Evolutionary conservation across 176 grass and related monocot species (phyloP).

Genomic region (Zizania latifolia): DNA sequence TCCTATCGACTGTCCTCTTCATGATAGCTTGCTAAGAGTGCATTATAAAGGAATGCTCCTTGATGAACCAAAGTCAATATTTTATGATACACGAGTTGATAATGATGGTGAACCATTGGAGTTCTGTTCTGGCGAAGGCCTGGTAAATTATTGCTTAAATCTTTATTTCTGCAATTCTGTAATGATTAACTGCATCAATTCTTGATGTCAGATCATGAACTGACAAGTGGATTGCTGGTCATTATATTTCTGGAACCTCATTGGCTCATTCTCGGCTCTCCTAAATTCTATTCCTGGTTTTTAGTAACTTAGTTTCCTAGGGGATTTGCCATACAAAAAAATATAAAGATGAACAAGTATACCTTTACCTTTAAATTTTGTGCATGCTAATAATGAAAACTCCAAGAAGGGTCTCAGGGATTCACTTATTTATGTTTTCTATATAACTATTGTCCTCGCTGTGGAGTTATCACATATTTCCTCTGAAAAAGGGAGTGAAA

Average conservation of each 20-base stretch:
- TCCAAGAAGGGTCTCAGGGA: neutral
- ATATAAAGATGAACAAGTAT: neutral
- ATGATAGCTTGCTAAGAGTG: constrained; percentile 91
- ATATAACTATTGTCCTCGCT: neutral
- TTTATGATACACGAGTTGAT: constrained; percentile 89
- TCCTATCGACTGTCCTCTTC: constrained; percentile 99
- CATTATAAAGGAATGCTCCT: constrained; percentile 90
- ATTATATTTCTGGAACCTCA: neutral
- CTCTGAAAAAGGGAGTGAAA: neutral
- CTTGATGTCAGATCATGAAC: neutral
- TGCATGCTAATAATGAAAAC: neutral
- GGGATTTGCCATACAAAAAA: neutral
- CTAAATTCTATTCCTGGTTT: neutral
- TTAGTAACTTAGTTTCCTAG: neutral
- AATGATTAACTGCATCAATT: neutral
- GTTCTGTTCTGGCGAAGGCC: constrained; percentile 94
- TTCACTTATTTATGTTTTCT: neutral
- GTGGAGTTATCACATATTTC: neutral
- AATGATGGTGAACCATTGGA: constrained; percentile 88
- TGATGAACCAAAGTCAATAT: constrained; percentile 85
- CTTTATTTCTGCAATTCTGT: neutral
- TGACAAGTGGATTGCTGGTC: neutral
- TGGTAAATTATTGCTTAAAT: constrained; percentile 43
- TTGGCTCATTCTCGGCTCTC: too few relatives aligned
- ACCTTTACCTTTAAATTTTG: neutral